phyloP scores from a whole-genome alignment of 805 yeast species.

The Barnettozyma sucrosica region DNA sequence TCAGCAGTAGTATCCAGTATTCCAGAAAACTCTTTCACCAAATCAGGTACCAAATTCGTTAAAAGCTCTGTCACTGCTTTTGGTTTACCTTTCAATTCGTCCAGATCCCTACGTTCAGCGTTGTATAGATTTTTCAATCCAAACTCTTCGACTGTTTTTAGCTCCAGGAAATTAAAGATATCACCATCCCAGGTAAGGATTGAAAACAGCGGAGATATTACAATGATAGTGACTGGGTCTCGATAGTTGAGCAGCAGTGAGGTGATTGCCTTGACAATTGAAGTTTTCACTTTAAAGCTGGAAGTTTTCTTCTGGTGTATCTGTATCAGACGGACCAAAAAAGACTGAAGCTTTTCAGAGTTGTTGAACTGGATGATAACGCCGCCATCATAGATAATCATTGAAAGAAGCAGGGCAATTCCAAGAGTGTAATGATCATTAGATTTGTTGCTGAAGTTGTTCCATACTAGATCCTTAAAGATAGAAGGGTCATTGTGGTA shows the following conservation, averaged over 20 bases:
- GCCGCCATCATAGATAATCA: not conserved
- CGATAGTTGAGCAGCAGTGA: slow-evolving; percentile 4
- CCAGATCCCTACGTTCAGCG: not conserved
- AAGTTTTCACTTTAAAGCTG: not conserved
- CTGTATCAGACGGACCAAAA: slow-evolving; percentile 16
- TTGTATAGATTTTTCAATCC: slow-evolving; percentile 4
- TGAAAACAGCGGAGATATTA: slow-evolving; percentile 17
- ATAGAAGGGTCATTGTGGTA: slow-evolving; percentile 1
- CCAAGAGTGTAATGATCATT: slow-evolving; percentile 11
- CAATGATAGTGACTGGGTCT: slow-evolving; percentile 1
- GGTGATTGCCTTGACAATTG: slow-evolving; percentile 3
- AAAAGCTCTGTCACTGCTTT: slow-evolving; percentile 1
- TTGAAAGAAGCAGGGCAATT: not conserved
- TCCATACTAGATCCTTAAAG: slow-evolving; percentile 4
- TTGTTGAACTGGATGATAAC: slow-evolving; percentile 1
- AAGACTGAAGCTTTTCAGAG: slow-evolving; percentile 4
- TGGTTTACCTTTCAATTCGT: slow-evolving; percentile 5
- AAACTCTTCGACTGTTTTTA: not conserved
- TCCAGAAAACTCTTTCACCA: not conserved
- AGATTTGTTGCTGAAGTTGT: not conserved
- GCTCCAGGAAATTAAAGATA: not conserved
- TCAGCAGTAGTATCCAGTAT: not conserved
- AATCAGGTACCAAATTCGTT: slow-evolving; percentile 2
- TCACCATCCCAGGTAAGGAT: slow-evolving; percentile 12
- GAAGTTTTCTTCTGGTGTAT: slow-evolving; percentile 11